Base-by-base conservation (phyloP, 352 stramenopile species). In the Hyaloperonospora brassicae region DNA sequence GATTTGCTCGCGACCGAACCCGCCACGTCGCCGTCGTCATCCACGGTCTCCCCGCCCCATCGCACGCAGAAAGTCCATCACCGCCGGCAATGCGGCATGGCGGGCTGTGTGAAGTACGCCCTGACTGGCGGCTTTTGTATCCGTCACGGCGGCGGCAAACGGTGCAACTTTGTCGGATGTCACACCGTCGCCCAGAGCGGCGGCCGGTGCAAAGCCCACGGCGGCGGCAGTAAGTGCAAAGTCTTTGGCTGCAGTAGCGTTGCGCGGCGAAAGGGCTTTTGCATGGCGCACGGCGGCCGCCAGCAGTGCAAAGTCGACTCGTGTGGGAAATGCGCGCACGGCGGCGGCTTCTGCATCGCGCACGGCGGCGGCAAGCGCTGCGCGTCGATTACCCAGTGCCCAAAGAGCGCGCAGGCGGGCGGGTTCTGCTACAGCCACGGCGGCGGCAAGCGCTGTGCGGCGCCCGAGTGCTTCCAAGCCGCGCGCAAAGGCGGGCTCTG, bases 371-470 rank as follows among this genome's bases (percentile, higher is more conserved):
- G 81, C 53, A 87, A 88, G 54, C 75, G 79, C 35, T 92, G 79
- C 55, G 57, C 78, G 4, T 70, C 68, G n/a, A 53, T 57, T 7
- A 41, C 52, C 1, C 4, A 34, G 27, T 89, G 81, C 64, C 53
- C 56, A 55, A 89, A 87, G 61, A 89, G 79, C 52, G 79, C 79
- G 8, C 81, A 92, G 52, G 75, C 76, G 3, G 79, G 78, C 5
- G 81, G 81, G 0, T 83, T 88, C 23, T 92, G 81, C 62, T 89
- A 89, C 64, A 87, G 75, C 44, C 81, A 89, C 50, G 81, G 81
- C 5, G 81, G 77, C 17, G 81, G 79, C 23, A 89, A 92, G 61
- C 81, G 81, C 36, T 92, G 81, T 48, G 64, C 62, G 0, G 72
- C 79, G 10, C 67, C 76, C 3, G 68, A 88, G 55, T 92, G 81